phyloP scores from a whole-genome alignment of 2,329 filamentous ascomycete species.

The Cercospora sp. region DNA sequence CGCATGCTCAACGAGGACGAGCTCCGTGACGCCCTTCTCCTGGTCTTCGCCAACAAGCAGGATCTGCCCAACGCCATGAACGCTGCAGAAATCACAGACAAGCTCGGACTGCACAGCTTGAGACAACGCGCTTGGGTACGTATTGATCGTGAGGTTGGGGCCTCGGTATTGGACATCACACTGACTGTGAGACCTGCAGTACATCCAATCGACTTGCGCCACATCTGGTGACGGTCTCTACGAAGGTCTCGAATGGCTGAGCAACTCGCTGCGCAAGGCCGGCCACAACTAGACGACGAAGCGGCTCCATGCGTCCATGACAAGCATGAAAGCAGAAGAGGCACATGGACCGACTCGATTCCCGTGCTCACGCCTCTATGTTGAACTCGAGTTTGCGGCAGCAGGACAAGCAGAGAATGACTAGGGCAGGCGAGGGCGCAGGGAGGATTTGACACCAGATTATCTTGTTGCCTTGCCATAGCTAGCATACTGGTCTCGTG shows the following conservation, averaged over 20 bases:
- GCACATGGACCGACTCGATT: slow-evolving; percentile 26
- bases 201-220: slow-evolving; percentile 99
- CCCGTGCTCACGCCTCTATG: slow-evolving; percentile 24
- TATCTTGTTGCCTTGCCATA: slow-evolving; percentile 26
- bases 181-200: slow-evolving; percentile 51
- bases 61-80: slow-evolving; percentile 98
- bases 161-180: background rate
- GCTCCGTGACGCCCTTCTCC: slow-evolving; percentile 90
- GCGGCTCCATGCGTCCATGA: slow-evolving; percentile 27
- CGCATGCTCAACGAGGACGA: slow-evolving; percentile 97
- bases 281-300: slow-evolving; percentile 47
- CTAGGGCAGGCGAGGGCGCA: slow-evolving; percentile 16
- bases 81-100: slow-evolving; percentile 99
- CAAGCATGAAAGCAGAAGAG: slow-evolving; percentile 23
- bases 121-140: slow-evolving; percentile 98
- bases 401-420: slow-evolving; percentile 30
- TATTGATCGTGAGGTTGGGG: background rate
- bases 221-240: slow-evolving; percentile 99
- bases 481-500: slow-evolving; percentile 28
- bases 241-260: slow-evolving; percentile 79
- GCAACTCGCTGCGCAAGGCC: slow-evolving; percentile 56
- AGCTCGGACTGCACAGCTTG: slow-evolving; percentile 98
- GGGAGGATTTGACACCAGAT: slow-evolving; percentile 14
- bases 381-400: slow-evolving; percentile 32
- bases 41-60: slow-evolving; percentile 99